These are phyloP conservation scores for Suhomyces vadensis DNA, from an alignment of 805 yeast genomes.

Conservation along the genomic window DNA sequence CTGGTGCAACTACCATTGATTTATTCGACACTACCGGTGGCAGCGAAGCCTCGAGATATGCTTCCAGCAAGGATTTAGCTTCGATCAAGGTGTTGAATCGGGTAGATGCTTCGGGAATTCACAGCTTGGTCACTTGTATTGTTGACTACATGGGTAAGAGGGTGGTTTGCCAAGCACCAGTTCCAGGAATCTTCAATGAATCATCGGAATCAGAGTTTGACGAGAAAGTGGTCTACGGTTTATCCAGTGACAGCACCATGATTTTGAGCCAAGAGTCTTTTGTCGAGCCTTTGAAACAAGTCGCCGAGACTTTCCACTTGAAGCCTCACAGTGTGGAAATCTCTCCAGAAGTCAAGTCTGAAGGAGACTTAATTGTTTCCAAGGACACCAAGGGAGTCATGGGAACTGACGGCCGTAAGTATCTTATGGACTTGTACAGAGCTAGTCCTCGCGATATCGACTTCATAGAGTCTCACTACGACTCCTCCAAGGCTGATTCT, in stretches of 20 bases:
- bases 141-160: conserved; percentile 90
- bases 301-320: conserved; percentile 77
- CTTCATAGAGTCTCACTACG: conserved; percentile 62
- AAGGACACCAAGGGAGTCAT: conserved; percentile 80
- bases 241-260: conserved; percentile 56
- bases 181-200: conserved; percentile 79
- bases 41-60: conserved; percentile 79
- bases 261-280: conserved; percentile 55
- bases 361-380: conserved; percentile 60
- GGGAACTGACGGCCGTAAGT: conserved; percentile 84
- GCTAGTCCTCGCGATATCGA: conserved; percentile 82
- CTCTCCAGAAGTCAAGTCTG: conserved; percentile 41
- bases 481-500: conserved; percentile 38
- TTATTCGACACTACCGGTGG: conserved; percentile 71
- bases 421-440: conserved; percentile 80
- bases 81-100: conserved; percentile 70
- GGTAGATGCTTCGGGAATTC: conserved; percentile 61
- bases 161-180: conserved; percentile 89
- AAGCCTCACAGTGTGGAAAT: conserved; percentile 63
- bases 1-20: conserved; percentile 58
- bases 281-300: conserved; percentile 52
- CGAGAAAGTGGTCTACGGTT: conserved; percentile 70
- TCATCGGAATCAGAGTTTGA: conserved; percentile 43
- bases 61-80: conserved; percentile 74
- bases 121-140: conserved; percentile 76